These are phyloP conservation scores for Cantharellus cinnabarinus DNA, from an alignment of 768 basidiomycete genomes.

Conservation along the genomic window DNA sequence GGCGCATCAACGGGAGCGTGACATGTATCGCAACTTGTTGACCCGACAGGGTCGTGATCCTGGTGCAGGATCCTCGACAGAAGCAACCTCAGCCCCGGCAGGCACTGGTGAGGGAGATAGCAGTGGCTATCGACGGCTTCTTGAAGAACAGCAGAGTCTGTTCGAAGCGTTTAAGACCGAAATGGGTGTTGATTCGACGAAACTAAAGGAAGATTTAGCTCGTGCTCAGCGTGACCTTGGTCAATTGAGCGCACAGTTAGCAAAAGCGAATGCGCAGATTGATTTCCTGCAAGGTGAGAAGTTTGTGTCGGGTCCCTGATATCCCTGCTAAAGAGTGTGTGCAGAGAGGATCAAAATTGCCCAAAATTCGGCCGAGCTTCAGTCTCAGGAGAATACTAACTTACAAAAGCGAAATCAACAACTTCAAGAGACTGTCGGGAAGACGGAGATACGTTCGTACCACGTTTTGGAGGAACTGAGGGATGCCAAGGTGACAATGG, in stretches of 20 bases:
- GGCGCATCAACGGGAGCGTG: conserved; percentile 72
- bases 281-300: conserved; percentile 49
- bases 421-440: conserved; percentile 51
- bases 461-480: conserved; percentile 48
- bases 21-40: conserved; percentile 61
- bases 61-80: conserved; percentile 4
- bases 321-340: neutral
- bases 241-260: conserved; percentile 41
- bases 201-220: conserved; percentile 48
- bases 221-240: conserved; percentile 47
- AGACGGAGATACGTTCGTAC: conserved; percentile 54
- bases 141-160: conserved; percentile 54
- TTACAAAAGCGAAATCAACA: conserved; percentile 48
- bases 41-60: conserved; percentile 25
- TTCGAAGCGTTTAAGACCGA: conserved; percentile 66
- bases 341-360: conserved; percentile 17
- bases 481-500: conserved; percentile 35
- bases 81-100: neutral
- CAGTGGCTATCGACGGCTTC: conserved; percentile 6
- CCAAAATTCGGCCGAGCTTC: conserved; percentile 44
- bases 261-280: conserved; percentile 66
- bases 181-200: conserved; percentile 56
- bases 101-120: neutral
- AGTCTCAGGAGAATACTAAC: conserved; percentile 44
- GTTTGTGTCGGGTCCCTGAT: conserved; percentile 11